Base-by-base conservation (phyloP, 2,329 filamentous ascomycete genomes). In the Hypoxylon sp. region DNA sequence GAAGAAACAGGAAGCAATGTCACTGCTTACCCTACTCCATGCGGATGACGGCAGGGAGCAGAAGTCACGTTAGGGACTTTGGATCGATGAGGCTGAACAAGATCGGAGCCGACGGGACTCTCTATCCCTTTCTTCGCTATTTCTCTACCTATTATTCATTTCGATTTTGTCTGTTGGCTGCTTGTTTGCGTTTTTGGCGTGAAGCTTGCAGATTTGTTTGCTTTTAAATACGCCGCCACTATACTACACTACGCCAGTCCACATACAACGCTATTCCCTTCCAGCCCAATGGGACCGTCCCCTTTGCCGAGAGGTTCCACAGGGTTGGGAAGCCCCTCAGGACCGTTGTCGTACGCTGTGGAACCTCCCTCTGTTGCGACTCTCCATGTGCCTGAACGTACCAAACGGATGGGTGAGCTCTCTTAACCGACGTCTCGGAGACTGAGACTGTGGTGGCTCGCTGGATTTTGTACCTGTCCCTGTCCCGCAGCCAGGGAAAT, bases 251-350 rank as follows among this genome's bases (percentile, higher is more conserved):
- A n/a, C n/a, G n/a, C n/a, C 57, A 58, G 54, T 55, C 63, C 54
- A 59, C 59, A 54, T 66, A 54, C 25, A 48, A 52, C 48, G 23
- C 45, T 52, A 51, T 58, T 21, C 9, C 16, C 14, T 48, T 55
- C 61, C 62, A 66, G 19, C 52, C 66, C 66, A 68, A 68, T 68
- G 66, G 59, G 63, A 61, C 63, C 7, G 16, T 19, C 46, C 32
- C 55, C 57, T 63, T 66, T 68, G 66, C 66, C 66, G 66, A 68
- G 55, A 61, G 55, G 66, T 68, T 63, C 62, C 66, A 68, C 66
- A 66, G 63, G 47, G 37, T 58, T 66, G 66, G 66, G 63, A 61
- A 61, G 7, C 37, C 30, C 37, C 37, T 16, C 23, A 30, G 53
- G 50, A 52, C 16, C 37, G 41, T 48, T 29, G 53, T 58, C 25